Evolutionary conservation across 108 stramenopile species (phyloP).

Genomic region (Parietichytrium sp.): DNA sequence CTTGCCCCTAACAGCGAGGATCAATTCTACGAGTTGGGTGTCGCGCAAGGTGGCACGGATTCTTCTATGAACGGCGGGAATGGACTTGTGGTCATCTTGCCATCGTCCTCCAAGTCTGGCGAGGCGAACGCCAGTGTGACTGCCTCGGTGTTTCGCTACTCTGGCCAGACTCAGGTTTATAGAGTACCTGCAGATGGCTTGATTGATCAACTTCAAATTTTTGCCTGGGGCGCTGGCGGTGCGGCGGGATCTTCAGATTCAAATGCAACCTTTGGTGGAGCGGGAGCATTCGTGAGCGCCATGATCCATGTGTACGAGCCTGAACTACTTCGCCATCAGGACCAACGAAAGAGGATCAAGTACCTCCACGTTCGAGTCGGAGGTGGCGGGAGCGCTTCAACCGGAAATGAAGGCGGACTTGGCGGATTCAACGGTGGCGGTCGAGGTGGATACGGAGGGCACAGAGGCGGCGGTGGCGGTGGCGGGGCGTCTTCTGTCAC

Average conservation of each 20-base stretch:
- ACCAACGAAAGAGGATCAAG: too few species aligned
- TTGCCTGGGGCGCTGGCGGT: constrained; percentile 26
- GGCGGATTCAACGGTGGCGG: constrained; percentile 34
- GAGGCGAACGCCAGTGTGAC: neutral
- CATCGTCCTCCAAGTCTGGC: neutral
- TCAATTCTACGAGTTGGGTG: too few species aligned
- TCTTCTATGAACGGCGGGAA: too few species aligned
- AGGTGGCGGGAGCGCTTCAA: neutral
- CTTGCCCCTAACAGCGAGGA: too few species aligned
- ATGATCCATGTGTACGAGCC: neutral
- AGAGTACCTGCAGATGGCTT: neutral
- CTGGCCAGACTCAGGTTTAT: neutral
- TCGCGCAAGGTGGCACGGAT: too few species aligned
- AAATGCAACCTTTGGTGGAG: neutral
- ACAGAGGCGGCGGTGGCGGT: neutral
- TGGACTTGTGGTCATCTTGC: neutral
- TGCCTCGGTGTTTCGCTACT: neutral
- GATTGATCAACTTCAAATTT: constrained; percentile 15
- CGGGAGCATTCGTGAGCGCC: neutral
- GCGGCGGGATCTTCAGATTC: neutral
- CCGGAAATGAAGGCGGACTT: neutral
- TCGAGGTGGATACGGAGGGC: neutral
- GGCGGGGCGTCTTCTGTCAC: neutral
- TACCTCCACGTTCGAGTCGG: constrained; percentile 22
- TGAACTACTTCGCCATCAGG: too few species aligned